phyloP scores from a whole-genome alignment of 257 asterid species.

The Solanum boliviense region DNA sequence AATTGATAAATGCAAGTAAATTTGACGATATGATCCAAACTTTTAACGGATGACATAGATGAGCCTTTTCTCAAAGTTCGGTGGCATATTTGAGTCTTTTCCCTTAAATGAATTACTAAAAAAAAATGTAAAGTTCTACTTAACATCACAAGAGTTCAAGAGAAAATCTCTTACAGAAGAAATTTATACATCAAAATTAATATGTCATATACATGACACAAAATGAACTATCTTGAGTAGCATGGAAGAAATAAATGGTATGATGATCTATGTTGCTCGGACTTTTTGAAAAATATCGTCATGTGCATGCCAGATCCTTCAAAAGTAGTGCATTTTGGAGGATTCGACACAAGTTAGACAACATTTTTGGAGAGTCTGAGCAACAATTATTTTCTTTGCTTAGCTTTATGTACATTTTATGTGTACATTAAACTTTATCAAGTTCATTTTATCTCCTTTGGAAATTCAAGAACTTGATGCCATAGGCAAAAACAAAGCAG shows the following conservation, averaged over 20 bases:
- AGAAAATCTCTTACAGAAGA: neutral
- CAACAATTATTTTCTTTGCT: neutral
- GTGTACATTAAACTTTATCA: neutral
- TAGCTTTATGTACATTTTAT: neutral
- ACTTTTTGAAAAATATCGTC: neutral
- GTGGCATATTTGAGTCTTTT: too few species aligned
- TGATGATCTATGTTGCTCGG: neutral
- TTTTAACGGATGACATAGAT: too few species aligned
- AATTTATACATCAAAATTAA: neutral
- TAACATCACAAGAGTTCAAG: neutral
- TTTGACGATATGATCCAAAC: neutral
- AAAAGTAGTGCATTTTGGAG: neutral
- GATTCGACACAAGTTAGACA: neutral
- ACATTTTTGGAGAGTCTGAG: neutral
- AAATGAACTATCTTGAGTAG: neutral
- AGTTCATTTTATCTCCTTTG: slow-evolving; percentile 23
- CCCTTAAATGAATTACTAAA: too few species aligned
- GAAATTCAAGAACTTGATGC: slow-evolving; percentile 38
- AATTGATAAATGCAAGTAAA: neutral
- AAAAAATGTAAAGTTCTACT: neutral
- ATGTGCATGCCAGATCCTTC: neutral
- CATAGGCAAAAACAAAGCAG: slow-evolving; percentile 21
- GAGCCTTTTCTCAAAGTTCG: too few species aligned
- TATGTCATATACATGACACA: neutral
- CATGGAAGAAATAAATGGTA: neutral